Evolutionary conservation across 2,329 filamentous ascomycete genomes (phyloP), one percentile per base, ranked within the genome.

Genomic region (Didymella exigua): DNA sequence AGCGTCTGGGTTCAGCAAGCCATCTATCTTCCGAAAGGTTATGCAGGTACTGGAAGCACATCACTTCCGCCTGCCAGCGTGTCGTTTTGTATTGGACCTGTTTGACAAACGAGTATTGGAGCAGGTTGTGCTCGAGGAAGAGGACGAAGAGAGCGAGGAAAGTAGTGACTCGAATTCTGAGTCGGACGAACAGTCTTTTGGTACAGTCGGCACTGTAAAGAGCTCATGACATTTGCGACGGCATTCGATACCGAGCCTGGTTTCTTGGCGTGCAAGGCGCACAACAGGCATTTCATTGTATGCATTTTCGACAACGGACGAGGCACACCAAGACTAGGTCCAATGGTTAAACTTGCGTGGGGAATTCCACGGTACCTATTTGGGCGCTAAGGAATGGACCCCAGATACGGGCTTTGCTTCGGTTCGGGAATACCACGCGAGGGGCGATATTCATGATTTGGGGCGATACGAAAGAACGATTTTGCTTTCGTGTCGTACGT

Each of bases 101-200:
- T 99, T 99, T 68, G 93, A 98, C 69, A 95, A 93, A 76, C 88
- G 85, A 55, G 90, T 98, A 37, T 82, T 98, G 76, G 83, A 92
- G 60, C 85, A 86, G 61, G 90, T 97, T 56, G 89, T 99, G 11
- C 87, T 96, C 54, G 87, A 89, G 46, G 89, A 90, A 65, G 89
- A 89, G 18, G 78, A 69, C 14, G 61, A 69, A 16, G 74, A 71
- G 1, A 70, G 76, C 8, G 66, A 72, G 8, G 69, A 70, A 7
- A 71, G 69, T 30, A 76, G 64, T 10, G 72, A 72, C 19, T 71
- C 68, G 13, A 67, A 65, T 0, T 71, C 70, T 0, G 73, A 74
- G 16, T 70, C 68, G 5, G 66, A 72, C n/a, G 53, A 31, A 19
- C 64, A 68, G 26, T 50, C 58, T 36, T 40, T 47, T 31, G 57